Percentiles rank a stretch among this genome's conserved stretches.
Evolutionary conservation across 176 grass and related monocot species (phyloP).

Genomic region (Otatea glauca): DNA sequence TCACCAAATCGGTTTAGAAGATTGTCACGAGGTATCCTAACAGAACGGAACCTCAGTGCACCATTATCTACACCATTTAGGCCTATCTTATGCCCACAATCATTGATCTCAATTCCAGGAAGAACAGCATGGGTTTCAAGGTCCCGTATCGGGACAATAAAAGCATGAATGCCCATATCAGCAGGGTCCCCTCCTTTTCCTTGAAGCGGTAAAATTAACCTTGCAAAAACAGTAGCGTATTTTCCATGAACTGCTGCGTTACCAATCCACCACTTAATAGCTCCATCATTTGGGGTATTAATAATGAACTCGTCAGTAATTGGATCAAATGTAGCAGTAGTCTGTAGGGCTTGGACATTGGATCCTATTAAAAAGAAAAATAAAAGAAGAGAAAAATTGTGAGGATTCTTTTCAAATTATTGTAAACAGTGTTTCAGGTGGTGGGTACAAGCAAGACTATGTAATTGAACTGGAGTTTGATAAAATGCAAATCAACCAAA

Average conservation of each 20-base stretch:
- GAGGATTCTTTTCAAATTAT: slow-evolving; percentile 32
- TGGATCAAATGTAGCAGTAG: slow-evolving; percentile 98
- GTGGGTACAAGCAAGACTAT: not conserved
- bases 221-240: slow-evolving; percentile 93
- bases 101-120: slow-evolving; percentile 92
- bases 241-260: slow-evolving; percentile 94
- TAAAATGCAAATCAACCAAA: slow-evolving; percentile 17
- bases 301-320: slow-evolving; percentile 89
- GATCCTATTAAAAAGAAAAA: slow-evolving; percentile 59
- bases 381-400: slow-evolving; percentile 2
- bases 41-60: slow-evolving; percentile 73
- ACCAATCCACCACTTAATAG: slow-evolving; percentile 99
- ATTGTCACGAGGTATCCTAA: slow-evolving; percentile 93
- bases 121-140: slow-evolving; percentile 79
- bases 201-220: slow-evolving; percentile 87
- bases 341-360: slow-evolving; percentile 95
- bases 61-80: slow-evolving; percentile 98
- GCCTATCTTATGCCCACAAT: slow-evolving; percentile 97
- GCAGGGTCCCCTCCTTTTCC: slow-evolving; percentile 71
- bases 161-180: slow-evolving; percentile 97
- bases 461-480: not conserved
- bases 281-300: slow-evolving; percentile 94
- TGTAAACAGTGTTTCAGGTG: slow-evolving; percentile 30
- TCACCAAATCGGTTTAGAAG: slow-evolving; percentile 97
- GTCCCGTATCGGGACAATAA: slow-evolving; percentile 88